Base-by-base conservation (phyloP, 2,329 filamentous ascomycete genomes). In the Ophiocordyceps camponoti-saundersi region DNA sequence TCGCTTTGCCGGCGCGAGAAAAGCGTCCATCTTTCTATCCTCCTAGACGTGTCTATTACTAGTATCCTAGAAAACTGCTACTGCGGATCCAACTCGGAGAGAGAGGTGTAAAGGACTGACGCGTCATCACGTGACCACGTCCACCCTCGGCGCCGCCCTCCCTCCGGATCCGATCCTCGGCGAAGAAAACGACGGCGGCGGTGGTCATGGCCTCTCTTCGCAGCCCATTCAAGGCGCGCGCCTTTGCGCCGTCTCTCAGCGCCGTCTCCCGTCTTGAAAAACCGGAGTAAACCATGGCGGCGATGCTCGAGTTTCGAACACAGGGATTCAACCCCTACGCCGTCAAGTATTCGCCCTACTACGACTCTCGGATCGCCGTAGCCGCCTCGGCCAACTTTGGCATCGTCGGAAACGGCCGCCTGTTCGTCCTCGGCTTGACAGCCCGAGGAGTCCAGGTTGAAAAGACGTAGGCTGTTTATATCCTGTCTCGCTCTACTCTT, bases 271-370 rank as follows among this genome's bases (percentile, higher is more conserved):
- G 32, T 18, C 21, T 45, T 42, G 49, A 51, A 51, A 54, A 49
- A 48, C 32, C 4, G 8, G 4, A 26, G 8, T 8, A 29, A 29
- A 5, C 40, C 23, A 69, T 69, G 66, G 65, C 66, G 64, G 69
- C 70, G 60, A 95, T 96, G 88, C 81, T 96, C 56, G 88, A 95
- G 67, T 96, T 85, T 68, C 83, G 85, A 53, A 96, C 92, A 21
- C 76, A 86, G 61, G 92, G 92, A 58, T 96, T 79, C 74, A 95
- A 96, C 65, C 89, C 89, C 57, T 95, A 94, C 67, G 86, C 85
- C 55, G 88, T 95, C 65, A 95, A 95, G 67, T 98, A 96, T 72
- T 96, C 90, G 48, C 92, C 92, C 7, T 98, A 95, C 70, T 94
- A 93, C 69, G 92, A 96, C 69, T 92, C 85, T 53, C 81, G 89